Base-by-base conservation (phyloP, 139 green algal species). In the Coelastrella sp. region DNA sequence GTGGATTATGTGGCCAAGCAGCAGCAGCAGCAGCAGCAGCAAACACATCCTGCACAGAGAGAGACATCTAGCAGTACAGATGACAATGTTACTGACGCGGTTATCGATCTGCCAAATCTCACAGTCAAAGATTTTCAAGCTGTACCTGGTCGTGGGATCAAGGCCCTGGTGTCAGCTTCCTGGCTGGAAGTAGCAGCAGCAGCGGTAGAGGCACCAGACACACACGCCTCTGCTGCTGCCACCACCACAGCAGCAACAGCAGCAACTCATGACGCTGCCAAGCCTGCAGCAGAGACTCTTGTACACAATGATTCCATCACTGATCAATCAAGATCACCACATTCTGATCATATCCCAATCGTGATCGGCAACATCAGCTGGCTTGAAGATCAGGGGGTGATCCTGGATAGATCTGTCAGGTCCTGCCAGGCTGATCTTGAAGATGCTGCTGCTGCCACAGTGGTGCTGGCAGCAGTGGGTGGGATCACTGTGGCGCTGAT, bases 291-390 rank as follows among this genome's bases (percentile, higher is more conserved):
- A n/a, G n/a, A n/a, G n/a, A n/a, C n/a, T n/a, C n/a, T n/a, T n/a
- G n/a, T n/a, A n/a, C n/a, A n/a, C n/a, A n/a, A n/a, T n/a, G n/a
- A n/a, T n/a, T n/a, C n/a, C n/a, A n/a, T n/a, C n/a, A n/a, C n/a
- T n/a, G n/a, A n/a, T n/a, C n/a, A n/a, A n/a, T n/a, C n/a, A n/a
- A n/a, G n/a, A n/a, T n/a, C n/a, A n/a, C n/a, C n/a, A n/a, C n/a
- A n/a, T n/a, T n/a, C n/a, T n/a, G n/a, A n/a, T n/a, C 53, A 64
- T 23, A 13, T 57, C 45, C 45, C 45, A 1, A 57, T 96, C 3
- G 81, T 81, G 0, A 87, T 98, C 8, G 95, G 95, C 84, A 98
- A 96, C 87, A 64, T 85, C 23, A 79, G 83, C 23, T 90, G 94
- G 79, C 93, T 98, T 90, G 62, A 71, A 25, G 89, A 92, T 57